Evolutionary conservation across 495 filamentous ascomycete species (phyloP).

Genomic region (Penicillium herquei): DNA sequence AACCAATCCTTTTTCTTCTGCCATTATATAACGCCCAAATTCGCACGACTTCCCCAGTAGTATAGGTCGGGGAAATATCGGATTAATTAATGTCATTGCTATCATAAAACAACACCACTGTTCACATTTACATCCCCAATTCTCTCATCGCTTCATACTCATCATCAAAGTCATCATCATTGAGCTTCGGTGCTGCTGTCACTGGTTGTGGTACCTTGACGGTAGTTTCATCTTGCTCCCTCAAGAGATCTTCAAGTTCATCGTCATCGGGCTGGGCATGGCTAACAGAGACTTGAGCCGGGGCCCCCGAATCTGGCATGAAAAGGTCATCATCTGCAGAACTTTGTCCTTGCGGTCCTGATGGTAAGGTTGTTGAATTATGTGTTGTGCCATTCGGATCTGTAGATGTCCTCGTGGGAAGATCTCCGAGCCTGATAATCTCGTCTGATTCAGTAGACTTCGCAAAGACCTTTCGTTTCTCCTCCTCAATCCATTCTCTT

Average conservation of each 20-base stretch:
- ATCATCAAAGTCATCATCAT: conserved; percentile 23
- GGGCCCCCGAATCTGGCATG: conserved; percentile 22
- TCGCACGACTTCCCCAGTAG: too few species aligned
- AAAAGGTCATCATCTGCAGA: conserved; percentile 24
- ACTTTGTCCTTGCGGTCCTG: background rate
- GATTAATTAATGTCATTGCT: background rate
- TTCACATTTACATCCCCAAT: conserved; percentile 18
- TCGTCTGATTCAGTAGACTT: conserved; percentile 3
- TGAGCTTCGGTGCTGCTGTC: background rate
- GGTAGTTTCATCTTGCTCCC: conserved; percentile 27
- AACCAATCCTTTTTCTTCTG: too few species aligned
- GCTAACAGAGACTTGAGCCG: conserved; percentile 5
- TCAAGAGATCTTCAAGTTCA: conserved; percentile 39
- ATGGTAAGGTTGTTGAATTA: background rate
- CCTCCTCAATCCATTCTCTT: conserved; percentile 85
- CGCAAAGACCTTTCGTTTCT: conserved; percentile 27
- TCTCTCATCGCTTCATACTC: conserved; percentile 39
- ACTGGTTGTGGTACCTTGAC: background rate
- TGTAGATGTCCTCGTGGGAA: conserved; percentile 4
- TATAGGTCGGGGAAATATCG: too few species aligned
- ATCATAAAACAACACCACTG: background rate
- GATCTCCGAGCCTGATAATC: background rate
- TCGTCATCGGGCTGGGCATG: conserved; percentile 32
- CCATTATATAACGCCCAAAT: too few species aligned
- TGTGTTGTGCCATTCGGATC: conserved; percentile 1